A percentile compares a stretch with the other conserved stretches of the same genome.
Evolutionary conservation across 805 yeast species (phyloP).

Genomic region (Maudiozyma pseudohumilis): DNA sequence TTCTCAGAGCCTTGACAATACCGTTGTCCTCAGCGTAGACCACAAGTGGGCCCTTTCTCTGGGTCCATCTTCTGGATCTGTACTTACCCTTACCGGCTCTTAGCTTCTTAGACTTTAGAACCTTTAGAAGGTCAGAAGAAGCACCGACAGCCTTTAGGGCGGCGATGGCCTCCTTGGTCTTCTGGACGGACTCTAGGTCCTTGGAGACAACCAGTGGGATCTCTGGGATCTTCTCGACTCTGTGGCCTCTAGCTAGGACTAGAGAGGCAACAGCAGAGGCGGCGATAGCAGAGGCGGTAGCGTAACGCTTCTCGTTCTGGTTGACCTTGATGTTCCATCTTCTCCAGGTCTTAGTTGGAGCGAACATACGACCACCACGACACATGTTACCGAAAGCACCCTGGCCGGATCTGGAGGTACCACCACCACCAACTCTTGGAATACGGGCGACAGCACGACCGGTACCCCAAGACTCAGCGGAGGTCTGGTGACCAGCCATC

Average conservation of each 20-base stretch:
- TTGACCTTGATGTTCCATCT: constrained; percentile 99
- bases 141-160: constrained; percentile 98
- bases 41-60: constrained; percentile 99
- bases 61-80: constrained; percentile 99
- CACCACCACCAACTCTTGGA: constrained; percentile 99
- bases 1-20: constrained; percentile 96
- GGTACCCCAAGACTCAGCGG: constrained; percentile 99
- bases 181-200: constrained; percentile 84
- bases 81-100: constrained; percentile 99
- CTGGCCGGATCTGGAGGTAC: constrained; percentile 99
- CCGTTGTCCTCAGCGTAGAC: constrained; percentile 98
- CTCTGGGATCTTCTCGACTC: constrained; percentile 95
- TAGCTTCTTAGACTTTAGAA: constrained; percentile 94
- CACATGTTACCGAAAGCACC: constrained; percentile 99
- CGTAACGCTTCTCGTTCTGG: constrained; percentile 99
- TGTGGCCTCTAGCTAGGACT: constrained; percentile 99
- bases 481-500: constrained; percentile 99
- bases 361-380: constrained; percentile 99
- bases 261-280: constrained; percentile 97
- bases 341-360: constrained; percentile 99
- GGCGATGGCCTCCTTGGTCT: constrained; percentile 99
- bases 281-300: constrained; percentile 99
- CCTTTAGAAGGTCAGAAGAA: constrained; percentile 95
- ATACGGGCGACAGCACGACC: constrained; percentile 99
- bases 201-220: constrained; percentile 94